Conservation (phyloP, 257 asterid genomes). For the Gentiana straminea region DNA sequence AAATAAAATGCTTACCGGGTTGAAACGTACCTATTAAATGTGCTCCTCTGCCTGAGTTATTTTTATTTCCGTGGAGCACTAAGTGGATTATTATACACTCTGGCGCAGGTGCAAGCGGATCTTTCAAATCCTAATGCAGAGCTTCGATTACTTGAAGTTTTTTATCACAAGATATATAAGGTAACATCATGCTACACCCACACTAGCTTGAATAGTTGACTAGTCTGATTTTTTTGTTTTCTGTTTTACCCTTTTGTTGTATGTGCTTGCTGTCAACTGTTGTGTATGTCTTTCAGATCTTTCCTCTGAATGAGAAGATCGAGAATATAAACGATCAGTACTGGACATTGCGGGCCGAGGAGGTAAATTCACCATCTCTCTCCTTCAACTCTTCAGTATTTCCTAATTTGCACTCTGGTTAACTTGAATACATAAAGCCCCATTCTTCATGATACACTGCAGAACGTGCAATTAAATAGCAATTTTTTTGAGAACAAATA, state of each 20-base stretch:
- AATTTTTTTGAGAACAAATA: too few species aligned
- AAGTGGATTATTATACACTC: conserved; percentile 3
- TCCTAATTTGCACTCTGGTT: background rate
- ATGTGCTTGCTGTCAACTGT: conserved; percentile 4
- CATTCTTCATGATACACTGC: too few species aligned
- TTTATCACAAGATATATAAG: conserved; percentile 49
- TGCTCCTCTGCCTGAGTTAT: too few species aligned
- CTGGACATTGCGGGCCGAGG: conserved; percentile 96
- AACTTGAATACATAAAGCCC: background rate
- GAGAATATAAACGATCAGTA: conserved; percentile 91
- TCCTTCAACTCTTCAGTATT: background rate
- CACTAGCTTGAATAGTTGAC: background rate
- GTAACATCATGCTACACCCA: conserved; percentile 11
- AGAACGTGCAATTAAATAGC: too few species aligned
- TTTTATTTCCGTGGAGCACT: background rate
- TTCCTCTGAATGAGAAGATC: conserved; percentile 70
- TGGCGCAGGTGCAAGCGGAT: conserved; percentile 43
- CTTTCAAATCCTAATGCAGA: conserved; percentile 41
- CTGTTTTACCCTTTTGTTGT: background rate
- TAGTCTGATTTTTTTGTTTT: background rate
- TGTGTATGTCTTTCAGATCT: conserved; percentile 44
- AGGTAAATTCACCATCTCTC: conserved; percentile 36
- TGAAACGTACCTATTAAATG: too few species aligned
- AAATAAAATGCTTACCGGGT: background rate
- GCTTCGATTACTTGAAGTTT: conserved; percentile 42